These are phyloP conservation scores for Suhomyces vadensis DNA, from an alignment of 805 yeast genomes.

Conservation along the genomic window DNA sequence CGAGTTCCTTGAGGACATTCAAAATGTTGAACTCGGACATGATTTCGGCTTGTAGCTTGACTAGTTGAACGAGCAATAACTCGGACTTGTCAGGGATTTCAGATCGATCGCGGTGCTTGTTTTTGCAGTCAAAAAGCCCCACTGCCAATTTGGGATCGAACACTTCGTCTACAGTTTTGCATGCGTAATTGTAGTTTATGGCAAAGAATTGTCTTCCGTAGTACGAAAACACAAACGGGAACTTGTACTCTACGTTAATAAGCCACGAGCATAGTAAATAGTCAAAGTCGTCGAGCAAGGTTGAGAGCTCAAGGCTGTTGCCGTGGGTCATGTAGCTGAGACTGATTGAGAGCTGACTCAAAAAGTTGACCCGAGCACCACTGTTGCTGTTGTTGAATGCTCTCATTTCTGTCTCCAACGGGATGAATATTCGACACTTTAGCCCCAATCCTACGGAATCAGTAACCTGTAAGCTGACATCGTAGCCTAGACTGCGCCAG, in stretches of 20 bases:
- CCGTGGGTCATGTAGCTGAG: constrained; percentile 3
- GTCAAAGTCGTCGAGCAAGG: constrained; percentile 13
- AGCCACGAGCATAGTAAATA: constrained; percentile 21
- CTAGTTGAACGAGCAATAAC: constrained; percentile 6
- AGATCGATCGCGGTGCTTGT: too few species aligned
- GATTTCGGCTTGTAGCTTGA: constrained; percentile 13
- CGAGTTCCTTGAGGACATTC: constrained; percentile 10
- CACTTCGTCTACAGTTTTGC: constrained; percentile 10
- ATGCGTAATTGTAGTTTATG: constrained; percentile 17
- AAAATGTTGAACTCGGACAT: constrained; percentile 11
- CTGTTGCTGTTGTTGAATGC: neutral
- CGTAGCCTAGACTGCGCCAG: constrained; percentile 10
- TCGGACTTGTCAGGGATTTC: constrained; percentile 1
- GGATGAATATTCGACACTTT: constrained; percentile 11
- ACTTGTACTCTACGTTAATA: constrained; percentile 22
- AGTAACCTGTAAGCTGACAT: neutral
- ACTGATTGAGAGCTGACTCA: neutral
- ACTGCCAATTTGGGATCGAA: constrained; percentile 7
- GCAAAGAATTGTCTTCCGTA: constrained; percentile 22
- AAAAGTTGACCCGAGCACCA: neutral
- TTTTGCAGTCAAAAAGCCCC: neutral
- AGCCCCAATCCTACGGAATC: constrained; percentile 1
- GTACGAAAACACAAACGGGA: constrained; percentile 25
- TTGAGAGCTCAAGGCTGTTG: neutral
- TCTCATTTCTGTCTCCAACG: constrained; percentile 5